Base-by-base conservation (phyloP, 2,329 filamentous ascomycete genomes). In the Ophiostoma pallidulum region DNA sequence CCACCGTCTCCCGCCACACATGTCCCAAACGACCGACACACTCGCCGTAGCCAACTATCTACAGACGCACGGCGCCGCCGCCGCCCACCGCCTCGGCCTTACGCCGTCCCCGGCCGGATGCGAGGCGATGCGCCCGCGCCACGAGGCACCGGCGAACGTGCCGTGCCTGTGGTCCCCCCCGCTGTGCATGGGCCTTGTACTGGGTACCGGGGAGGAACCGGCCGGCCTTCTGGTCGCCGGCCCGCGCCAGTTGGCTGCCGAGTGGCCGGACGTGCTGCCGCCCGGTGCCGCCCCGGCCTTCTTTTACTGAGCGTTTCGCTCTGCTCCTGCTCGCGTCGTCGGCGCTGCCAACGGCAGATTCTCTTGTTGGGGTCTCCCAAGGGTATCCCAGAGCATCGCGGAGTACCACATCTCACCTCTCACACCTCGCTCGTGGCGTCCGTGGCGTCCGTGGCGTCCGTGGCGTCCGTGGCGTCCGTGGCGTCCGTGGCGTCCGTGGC, bases 41-140 rank as follows among this genome's bases (percentile, higher is more conserved):
- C 49, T 61, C 13, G n/a, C n/a, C n/a, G 48, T 59, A n/a, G 39
- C 42, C 24, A 54, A 44, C 32, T 61, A 60, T 39, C 53, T 58
- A 13, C 32, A 36, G n/a, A 53, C 53, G 10, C 57, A 57, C 28
- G 58, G 59, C 35, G 50, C 56, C 10, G 59, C 56, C 35, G 50
- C 56, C 10, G 59, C 56, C 2, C 58, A 60, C 42, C 41, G 52
- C 7, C 54, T 60, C n/a, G n/a, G n/a, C n/a, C 3, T 45, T 60
- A 9, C 54, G 58, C 32, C 53, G 50, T 6, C 14, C 40, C 2
- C 52, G 57, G 39, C 56, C 24, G 51, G 45, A 24, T 41, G 54
- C 4, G 56, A 60, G 29, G n/a, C n/a, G n/a, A 22, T 59, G 13
- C 47, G 48, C 8, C 33, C 35, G 4, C 57, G 59, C 33, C 56